A percentile compares a stretch with the other conserved stretches of the same genome.
These are phyloP conservation scores for Liriodendron chinense DNA, from an alignment of 164 flowering plant genomes.

Conservation along the genomic window DNA sequence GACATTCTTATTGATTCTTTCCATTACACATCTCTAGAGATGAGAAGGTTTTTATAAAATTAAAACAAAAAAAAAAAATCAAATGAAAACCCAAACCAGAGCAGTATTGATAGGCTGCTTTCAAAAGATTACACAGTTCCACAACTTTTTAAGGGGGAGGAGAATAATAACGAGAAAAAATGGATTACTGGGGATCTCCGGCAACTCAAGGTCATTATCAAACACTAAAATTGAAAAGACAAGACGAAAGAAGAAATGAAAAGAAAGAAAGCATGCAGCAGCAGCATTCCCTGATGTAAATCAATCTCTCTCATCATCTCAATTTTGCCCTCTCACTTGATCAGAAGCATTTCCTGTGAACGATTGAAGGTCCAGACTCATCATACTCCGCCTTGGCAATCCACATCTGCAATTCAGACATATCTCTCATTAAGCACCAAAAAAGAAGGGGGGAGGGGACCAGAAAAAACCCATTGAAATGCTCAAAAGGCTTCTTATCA, in stretches of 20 bases:
- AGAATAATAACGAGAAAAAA: background rate
- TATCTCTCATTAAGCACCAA: background rate
- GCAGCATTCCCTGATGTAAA: conserved; percentile 5
- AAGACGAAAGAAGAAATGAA: background rate
- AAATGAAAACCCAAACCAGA: background rate
- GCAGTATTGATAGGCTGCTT: conserved; percentile 4
- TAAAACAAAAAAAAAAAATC: background rate
- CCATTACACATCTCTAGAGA: conserved; percentile 9
- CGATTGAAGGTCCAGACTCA: conserved; percentile 42
- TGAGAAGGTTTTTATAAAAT: too few relatives aligned
- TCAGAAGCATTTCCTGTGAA: conserved; percentile 43
- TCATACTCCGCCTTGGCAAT: conserved; percentile 38
- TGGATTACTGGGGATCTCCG: background rate
- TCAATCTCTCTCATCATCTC: background rate
- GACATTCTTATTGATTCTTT: conserved; percentile 1
- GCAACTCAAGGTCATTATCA: background rate
- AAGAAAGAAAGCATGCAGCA: conserved; percentile 6
- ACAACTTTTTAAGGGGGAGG: background rate
- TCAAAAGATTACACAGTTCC: conserved; percentile 3
- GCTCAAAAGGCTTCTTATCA: too few relatives aligned
- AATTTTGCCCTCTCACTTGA: background rate
- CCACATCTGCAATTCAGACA: conserved; percentile 35
- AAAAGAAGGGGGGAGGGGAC: background rate
- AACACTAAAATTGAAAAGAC: background rate
- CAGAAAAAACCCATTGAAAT: background rate